phyloP scores from a whole-genome alignment of 345 rosid species.

The Populus tremula region DNA sequence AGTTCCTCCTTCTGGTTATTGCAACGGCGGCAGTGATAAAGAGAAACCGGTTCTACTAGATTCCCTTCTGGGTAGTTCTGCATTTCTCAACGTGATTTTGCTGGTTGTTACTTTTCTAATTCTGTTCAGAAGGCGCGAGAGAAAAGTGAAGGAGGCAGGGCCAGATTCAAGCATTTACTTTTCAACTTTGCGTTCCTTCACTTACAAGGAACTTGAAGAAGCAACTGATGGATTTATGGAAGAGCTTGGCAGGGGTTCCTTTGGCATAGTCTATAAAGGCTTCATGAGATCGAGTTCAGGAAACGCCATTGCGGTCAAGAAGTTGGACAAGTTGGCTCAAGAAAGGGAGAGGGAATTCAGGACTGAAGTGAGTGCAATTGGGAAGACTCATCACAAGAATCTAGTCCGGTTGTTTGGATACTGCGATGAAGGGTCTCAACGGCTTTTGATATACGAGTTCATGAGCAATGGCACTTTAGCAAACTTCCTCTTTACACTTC shows the following conservation, averaged over 20 bases:
- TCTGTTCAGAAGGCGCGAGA: neutral
- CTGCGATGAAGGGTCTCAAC: constrained; percentile 12
- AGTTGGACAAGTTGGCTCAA: constrained; percentile 20
- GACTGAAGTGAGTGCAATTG: constrained; percentile 30
- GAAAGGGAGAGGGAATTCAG: constrained; percentile 27
- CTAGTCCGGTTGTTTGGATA: constrained; percentile 19
- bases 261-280: constrained; percentile 35
- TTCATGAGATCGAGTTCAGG: constrained; percentile 10
- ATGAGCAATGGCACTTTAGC: constrained; percentile 12
- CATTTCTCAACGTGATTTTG: constrained; percentile 6
- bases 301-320: constrained; percentile 24
- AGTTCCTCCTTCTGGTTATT: constrained; percentile 6
- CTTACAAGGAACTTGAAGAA: constrained; percentile 19
- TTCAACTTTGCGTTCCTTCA: constrained; percentile 20
- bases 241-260: constrained; percentile 36
- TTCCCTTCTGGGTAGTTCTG: neutral
- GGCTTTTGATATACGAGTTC: constrained; percentile 15
- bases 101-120: constrained; percentile 1
- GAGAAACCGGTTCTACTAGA: neutral
- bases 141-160: neutral
- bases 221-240: constrained; percentile 31
- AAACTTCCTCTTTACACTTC: neutral
- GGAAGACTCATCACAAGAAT: constrained; percentile 21
- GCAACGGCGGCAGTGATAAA: neutral
- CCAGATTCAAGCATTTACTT: neutral